Base-by-base conservation (phyloP, 129 eudicot species). In the Mikania micrantha region DNA sequence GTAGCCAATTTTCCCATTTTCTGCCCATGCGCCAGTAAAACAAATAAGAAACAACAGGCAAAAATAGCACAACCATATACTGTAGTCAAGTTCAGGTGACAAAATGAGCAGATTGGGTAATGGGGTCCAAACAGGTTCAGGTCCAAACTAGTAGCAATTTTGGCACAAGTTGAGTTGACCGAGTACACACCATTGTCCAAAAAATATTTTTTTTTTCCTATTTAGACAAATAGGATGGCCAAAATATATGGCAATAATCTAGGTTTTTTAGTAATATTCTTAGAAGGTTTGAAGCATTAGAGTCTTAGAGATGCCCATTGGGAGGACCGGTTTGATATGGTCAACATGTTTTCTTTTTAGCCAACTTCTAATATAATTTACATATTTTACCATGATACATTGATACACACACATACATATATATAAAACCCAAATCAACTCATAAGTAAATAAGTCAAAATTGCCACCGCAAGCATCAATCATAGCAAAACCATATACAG, bases 1-100 rank as follows among this genome's bases (percentile, higher is more conserved):
- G 74, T 94, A 81, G 69, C 99, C 97, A 67, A 85, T 79, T 81
- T 89, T 89, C 47, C 99, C 99, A 63, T 85, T 87, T 69, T 90
- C 99, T 94, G 98, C 27, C 20, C 31, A 67, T 41, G 60, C 49
- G 61, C 48, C 54, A 39, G 60, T 56, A 39, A 70, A 42, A 28
- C 35, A 24, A 5, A 65, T 67, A 9, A 27, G 17, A 34, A 64
- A 49, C 9, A 58, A 3, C 28, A 19, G 57, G 57, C 29, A 19
- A 49, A 49, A 20, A 11, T 12, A 27, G 66, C 34, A 59, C 25
- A 58, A 34, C 49, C 22, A 29, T n/a, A 15, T 22, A 62, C 24
- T 20, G 19, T 28, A 4, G 67, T 52, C 62, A 27, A 28, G 20
- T 56, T 25, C 20, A 27, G 16, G 45, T 60, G 47, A 16, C 47